Conservation (phyloP, 768 basidiomycete species). For the Myochromella boudieri region DNA sequence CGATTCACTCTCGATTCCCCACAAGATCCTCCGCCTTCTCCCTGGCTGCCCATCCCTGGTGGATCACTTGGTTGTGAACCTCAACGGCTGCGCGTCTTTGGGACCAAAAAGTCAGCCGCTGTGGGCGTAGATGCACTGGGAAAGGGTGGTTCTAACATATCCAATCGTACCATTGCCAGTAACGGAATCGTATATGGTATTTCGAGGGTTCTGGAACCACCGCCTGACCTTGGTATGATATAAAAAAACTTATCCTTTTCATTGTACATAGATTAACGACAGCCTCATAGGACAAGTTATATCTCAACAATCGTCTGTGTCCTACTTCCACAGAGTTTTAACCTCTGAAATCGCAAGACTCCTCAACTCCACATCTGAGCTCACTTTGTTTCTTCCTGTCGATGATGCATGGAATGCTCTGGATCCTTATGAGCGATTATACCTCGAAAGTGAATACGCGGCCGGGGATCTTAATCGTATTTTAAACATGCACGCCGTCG, state of each 20-base stretch:
- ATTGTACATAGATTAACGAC: conserved; percentile 3
- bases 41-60: conserved; percentile 84
- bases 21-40: conserved; percentile 64
- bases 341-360: conserved; percentile 54
- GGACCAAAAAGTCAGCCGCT: conserved; percentile 45
- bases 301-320: conserved; percentile 55
- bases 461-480: conserved; percentile 77
- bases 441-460: conserved; percentile 88
- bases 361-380: conserved; percentile 65
- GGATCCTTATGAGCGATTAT: conserved; percentile 75
- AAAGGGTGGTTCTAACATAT: conserved; percentile 65
- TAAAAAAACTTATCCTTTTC: not conserved
- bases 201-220: conserved; percentile 70
- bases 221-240: conserved; percentile 70
- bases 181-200: conserved; percentile 85
- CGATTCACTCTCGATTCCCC: conserved; percentile 55
- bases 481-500: conserved; percentile 74
- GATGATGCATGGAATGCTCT: conserved; percentile 83
- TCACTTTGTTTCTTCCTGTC: conserved; percentile 89
- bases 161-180: conserved; percentile 55
- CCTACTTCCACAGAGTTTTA: conserved; percentile 75
- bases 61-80: conserved; percentile 80
- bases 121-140: conserved; percentile 82
- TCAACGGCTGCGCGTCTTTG: conserved; percentile 72
- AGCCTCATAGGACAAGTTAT: conserved; percentile 55